These are phyloP conservation scores for Coemansia furcata DNA, from an alignment of 192 early-diverging fungal genomes.

Conservation along the genomic window DNA sequence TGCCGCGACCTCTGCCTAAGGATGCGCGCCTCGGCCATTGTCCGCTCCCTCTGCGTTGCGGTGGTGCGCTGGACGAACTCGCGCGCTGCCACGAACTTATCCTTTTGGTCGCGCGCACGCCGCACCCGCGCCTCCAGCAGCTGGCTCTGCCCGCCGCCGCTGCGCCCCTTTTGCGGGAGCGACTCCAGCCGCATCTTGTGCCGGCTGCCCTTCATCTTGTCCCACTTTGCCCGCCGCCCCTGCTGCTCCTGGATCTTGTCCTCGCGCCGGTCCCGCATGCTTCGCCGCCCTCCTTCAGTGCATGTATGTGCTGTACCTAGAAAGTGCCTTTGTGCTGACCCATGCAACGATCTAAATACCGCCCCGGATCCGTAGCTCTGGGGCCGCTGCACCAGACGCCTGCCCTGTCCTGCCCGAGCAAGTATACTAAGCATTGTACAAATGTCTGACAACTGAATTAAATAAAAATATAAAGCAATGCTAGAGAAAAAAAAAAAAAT, in stretches of 20 bases:
- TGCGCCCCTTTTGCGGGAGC: slow-evolving; percentile 19
- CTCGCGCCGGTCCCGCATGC: background rate
- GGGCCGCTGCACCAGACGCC: background rate
- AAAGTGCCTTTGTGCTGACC: background rate
- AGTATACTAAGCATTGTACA: background rate
- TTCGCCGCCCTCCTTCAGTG: background rate
- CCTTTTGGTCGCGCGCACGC: slow-evolving; percentile 29
- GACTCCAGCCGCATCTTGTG: slow-evolving; percentile 22
- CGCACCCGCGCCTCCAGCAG: slow-evolving; percentile 35
- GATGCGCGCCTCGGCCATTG: slow-evolving; percentile 33
- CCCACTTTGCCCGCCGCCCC: slow-evolving; percentile 11
- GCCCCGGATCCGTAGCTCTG: background rate
- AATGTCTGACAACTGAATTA: background rate
- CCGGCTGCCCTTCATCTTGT: slow-evolving; percentile 15
- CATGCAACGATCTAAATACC: background rate
- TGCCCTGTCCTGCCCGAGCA: background rate
- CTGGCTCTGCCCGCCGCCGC: slow-evolving; percentile 33
- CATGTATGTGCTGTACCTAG: background rate
- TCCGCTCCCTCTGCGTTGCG: slow-evolving; percentile 11
- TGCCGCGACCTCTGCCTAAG: slow-evolving; percentile 34
- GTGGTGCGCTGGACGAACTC: slow-evolving; percentile 27
- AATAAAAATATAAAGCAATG: background rate
- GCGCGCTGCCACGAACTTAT: slow-evolving; percentile 24
- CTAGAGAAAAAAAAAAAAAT: background rate
- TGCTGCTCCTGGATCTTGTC: slow-evolving; percentile 12